Conservation (phyloP, 768 basidiomycete species). For the Heimioporus sp. region DNA sequence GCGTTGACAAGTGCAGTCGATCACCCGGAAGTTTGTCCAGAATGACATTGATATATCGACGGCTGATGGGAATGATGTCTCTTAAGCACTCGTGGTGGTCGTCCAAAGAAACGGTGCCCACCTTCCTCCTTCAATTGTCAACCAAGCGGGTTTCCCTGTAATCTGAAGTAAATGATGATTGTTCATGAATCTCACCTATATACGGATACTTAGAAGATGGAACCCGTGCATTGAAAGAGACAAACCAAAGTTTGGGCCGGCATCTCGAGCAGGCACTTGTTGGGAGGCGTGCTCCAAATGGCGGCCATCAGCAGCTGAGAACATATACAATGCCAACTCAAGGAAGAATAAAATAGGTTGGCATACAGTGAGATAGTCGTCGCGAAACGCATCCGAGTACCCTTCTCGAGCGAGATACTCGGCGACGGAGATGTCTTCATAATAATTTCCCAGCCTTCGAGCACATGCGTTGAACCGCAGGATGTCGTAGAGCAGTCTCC, state of each 20-base stretch:
- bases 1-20: slow-evolving; percentile 59
- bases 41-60: slow-evolving; percentile 65
- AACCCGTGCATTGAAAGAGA: background rate
- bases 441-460: slow-evolving; percentile 36
- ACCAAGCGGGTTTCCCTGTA: slow-evolving; percentile 66
- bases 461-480: slow-evolving; percentile 72
- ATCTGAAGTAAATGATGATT: slow-evolving; percentile 76
- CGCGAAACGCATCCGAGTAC: slow-evolving; percentile 65
- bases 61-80: slow-evolving; percentile 34
- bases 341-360: background rate
- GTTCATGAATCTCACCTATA: slow-evolving; percentile 64
- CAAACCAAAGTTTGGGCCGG: slow-evolving; percentile 63
- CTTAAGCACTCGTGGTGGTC: too few relatives aligned
- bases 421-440: slow-evolving; percentile 43
- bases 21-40: slow-evolving; percentile 49
- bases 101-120: slow-evolving; percentile 25
- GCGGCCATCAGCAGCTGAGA: slow-evolving; percentile 75
- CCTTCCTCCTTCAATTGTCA: slow-evolving; percentile 74
- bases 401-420: slow-evolving; percentile 59
- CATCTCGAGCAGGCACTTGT: slow-evolving; percentile 44
- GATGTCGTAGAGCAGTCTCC: slow-evolving; percentile 71
- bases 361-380: slow-evolving; percentile 72
- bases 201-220: background rate
- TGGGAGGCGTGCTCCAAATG: slow-evolving; percentile 71
- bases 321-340: background rate